Evolutionary conservation across 805 yeast genomes (phyloP).

Genomic region (Candida takata): DNA sequence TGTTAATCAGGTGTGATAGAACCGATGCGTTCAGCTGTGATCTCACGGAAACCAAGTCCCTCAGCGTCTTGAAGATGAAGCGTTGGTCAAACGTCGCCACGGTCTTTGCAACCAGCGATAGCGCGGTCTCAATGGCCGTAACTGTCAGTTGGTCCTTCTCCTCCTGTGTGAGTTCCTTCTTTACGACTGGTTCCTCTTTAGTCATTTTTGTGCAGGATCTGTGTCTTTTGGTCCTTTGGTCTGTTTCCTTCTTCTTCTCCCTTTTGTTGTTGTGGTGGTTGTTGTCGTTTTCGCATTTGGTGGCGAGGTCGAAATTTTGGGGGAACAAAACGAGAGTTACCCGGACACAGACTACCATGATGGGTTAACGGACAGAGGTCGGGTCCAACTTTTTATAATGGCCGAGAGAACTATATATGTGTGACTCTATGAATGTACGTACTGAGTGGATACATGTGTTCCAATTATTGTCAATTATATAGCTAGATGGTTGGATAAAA

Average conservation of each 20-base stretch:
- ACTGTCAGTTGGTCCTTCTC: slow-evolving; percentile 27
- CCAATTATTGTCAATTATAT: too few relatives aligned
- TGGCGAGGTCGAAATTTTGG: too few relatives aligned
- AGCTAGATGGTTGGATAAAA: too few relatives aligned
- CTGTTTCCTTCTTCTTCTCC: too few relatives aligned
- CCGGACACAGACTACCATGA: too few relatives aligned
- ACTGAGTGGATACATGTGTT: too few relatives aligned
- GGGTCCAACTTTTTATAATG: too few relatives aligned
- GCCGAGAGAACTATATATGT: too few relatives aligned
- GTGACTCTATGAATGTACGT: too few relatives aligned
- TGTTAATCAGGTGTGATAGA: slow-evolving; percentile 47
- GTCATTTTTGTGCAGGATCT: neutral
- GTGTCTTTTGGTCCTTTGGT: slow-evolving; percentile 1
- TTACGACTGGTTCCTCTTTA: slow-evolving; percentile 14
- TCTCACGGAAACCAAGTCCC: slow-evolving; percentile 75
- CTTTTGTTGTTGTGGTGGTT: neutral
- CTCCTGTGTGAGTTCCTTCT: slow-evolving; percentile 23
- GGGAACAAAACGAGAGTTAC: too few relatives aligned
- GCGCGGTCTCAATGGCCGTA: slow-evolving; percentile 25
- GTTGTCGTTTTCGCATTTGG: too few relatives aligned
- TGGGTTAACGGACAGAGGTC: too few relatives aligned
- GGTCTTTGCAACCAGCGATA: slow-evolving; percentile 42
- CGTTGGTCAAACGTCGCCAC: slow-evolving; percentile 76
- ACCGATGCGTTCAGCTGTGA: slow-evolving; percentile 49
- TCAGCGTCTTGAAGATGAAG: slow-evolving; percentile 75